A percentile compares a stretch with the other conserved stretches of the same genome.
phyloP scores from a whole-genome alignment of 306 rosid species.

The Castanospermum australe region DNA sequence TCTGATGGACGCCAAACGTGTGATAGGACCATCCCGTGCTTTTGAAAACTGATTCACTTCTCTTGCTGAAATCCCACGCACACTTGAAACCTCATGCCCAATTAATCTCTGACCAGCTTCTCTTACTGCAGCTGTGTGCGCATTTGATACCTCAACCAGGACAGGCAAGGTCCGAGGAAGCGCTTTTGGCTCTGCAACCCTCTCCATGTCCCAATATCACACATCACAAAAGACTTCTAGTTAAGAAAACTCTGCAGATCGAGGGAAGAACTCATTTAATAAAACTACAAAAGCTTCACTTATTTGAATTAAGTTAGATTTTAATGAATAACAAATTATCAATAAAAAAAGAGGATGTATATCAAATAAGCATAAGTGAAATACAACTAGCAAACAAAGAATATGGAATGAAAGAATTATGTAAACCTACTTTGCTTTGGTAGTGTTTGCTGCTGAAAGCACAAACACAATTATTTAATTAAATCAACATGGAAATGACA shows the following conservation, averaged over 20 bases:
- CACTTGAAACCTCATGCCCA: slow-evolving; percentile 40
- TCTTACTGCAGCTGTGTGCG: slow-evolving; percentile 32
- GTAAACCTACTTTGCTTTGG: not conserved
- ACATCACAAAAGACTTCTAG: slow-evolving; percentile 41
- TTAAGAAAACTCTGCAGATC: slow-evolving; percentile 51
- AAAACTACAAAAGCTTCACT: slow-evolving; percentile 16
- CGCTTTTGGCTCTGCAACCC: slow-evolving; percentile 69
- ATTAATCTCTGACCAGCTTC: slow-evolving; percentile 36
- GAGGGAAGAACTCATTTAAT: slow-evolving; percentile 24
- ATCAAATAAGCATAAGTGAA: not conserved
- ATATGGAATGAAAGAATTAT: not conserved
- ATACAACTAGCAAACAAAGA: not conserved
- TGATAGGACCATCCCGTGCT: slow-evolving; percentile 40
- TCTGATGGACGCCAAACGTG: slow-evolving; percentile 46
- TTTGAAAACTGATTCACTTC: slow-evolving; percentile 51
- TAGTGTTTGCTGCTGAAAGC: not conserved
- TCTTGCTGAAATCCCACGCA: slow-evolving; percentile 32
- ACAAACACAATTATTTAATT: slow-evolving; percentile 2
- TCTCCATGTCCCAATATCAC: slow-evolving; percentile 60
- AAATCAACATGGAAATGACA: slow-evolving; percentile 9
- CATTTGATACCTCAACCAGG: slow-evolving; percentile 45
- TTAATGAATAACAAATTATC: not conserved
- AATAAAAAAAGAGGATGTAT: slow-evolving; percentile 11
- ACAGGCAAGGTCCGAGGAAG: slow-evolving; percentile 52
- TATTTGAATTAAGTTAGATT: not conserved